Base-by-base conservation (phyloP, 2,329 filamentous ascomycete genomes). In the Trichoderma atroviride region DNA sequence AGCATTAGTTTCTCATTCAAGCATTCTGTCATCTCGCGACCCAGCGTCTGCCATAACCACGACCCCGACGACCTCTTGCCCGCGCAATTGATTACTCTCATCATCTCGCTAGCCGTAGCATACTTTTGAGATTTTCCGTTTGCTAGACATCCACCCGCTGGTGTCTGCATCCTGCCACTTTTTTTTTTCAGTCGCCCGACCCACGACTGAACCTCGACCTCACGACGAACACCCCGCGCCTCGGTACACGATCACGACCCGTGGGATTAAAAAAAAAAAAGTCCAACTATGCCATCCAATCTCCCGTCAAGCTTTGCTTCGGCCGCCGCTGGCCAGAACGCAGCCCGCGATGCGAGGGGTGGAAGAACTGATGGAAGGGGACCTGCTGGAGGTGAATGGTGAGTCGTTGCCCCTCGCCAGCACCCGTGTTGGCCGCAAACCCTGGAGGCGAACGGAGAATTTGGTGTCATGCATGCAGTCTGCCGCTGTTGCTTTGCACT, bases 261-360 rank as follows among this genome's bases (percentile, higher is more conserved):
- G 61, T 66, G 62, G 60, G 61, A 33, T 3, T 10, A 72, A 70
- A 69, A 72, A 71, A 69, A 35, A 35, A 72, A 70, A 69, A 70
- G 59, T 70, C 22, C 74, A 74, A 81, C 72, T 70, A 86, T 93
- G 91, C 88, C 91, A 83, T 88, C 89, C 79, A 90, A 91, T 83
- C 87, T 93, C 80, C 89, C 91, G 76, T 93, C 92, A 75, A 94
- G 91, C 85, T 94, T 94, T 83, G 92, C 92, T 79, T 93, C 92
- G 78, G 92, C 92, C 76, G 92, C 92, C 75, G 91, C 92, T 79
- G 91, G 91, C 80, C 91, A 92, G 80, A 89, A 86, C 76, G 83
- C 84, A 79, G 89, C 79, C 81, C 87, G 85, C 79, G 88, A 87
- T 80, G 79, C 83, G 75, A 86, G 85, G 82, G 82, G 81, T 82